Evolutionary conservation across 2,329 filamentous ascomycete genomes (phyloP).

Genomic region (Aspergillus calidoustus): DNA sequence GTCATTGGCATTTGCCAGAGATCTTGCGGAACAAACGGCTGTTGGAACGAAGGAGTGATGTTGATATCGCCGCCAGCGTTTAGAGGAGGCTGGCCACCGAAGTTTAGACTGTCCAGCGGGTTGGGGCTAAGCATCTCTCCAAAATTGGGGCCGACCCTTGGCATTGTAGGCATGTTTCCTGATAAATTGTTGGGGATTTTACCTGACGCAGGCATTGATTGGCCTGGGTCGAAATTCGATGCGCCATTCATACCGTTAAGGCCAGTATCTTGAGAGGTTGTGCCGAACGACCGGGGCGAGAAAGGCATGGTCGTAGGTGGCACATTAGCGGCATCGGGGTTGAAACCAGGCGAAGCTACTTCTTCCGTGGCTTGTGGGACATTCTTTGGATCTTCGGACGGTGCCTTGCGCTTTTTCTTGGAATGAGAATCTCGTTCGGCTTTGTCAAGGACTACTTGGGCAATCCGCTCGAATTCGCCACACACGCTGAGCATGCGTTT

Average conservation of each 20-base stretch:
- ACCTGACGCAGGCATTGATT: constrained; percentile 28
- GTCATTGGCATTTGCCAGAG: constrained; percentile 96
- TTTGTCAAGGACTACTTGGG: constrained; percentile 86
- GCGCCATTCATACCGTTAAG: constrained; percentile 23
- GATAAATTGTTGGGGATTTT: constrained; percentile 31
- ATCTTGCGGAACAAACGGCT: constrained; percentile 89
- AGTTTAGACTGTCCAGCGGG: constrained; percentile 37
- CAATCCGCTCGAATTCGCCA: constrained; percentile 95
- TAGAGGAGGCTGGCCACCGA: constrained; percentile 38
- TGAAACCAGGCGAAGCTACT: constrained; percentile 25
- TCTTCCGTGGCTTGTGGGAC: constrained; percentile 25
- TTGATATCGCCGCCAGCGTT: constrained; percentile 35
- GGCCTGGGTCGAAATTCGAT: constrained; percentile 31
- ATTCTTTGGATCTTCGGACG: constrained; percentile 52
- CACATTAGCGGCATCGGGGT: constrained; percentile 30
- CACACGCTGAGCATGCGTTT: constrained; percentile 93
- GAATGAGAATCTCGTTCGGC: constrained; percentile 81
- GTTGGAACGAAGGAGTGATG: constrained; percentile 64
- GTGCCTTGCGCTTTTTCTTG: constrained; percentile 81
- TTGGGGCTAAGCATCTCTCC: constrained; percentile 44
- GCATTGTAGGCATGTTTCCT: constrained; percentile 33
- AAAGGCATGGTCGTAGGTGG: constrained; percentile 29
- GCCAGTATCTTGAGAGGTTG: constrained; percentile 24
- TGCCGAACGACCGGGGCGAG: constrained; percentile 32
- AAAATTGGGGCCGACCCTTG: constrained; percentile 41